phyloP scores from a whole-genome alignment of 257 asterid species.

The Plantago ovata region DNA sequence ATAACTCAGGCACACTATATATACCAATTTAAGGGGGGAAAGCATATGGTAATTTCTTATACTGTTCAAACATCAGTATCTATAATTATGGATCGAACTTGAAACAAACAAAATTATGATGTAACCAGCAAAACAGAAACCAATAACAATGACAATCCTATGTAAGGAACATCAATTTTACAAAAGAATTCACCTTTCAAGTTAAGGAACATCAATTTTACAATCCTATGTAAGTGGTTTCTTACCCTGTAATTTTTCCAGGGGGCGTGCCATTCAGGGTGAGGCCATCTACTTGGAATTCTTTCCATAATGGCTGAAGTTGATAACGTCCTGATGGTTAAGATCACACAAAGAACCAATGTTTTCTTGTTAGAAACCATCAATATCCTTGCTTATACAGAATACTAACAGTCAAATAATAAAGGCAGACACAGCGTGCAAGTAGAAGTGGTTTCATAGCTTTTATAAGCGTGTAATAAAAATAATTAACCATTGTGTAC shows the following conservation, averaged over 20 bases:
- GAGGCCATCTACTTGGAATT: constrained; percentile 98
- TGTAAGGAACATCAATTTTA: too few species aligned
- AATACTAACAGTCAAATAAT: neutral
- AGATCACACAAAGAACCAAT: too few species aligned
- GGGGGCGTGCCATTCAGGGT: constrained; percentile 91
- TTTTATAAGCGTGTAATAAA: neutral
- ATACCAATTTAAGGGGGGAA: too few species aligned
- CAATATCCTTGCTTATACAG: too few species aligned
- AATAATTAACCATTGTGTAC: neutral
- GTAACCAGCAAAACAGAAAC: too few species aligned
- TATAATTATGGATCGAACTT: too few species aligned
- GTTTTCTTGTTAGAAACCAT: too few species aligned
- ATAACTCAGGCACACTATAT: too few species aligned
- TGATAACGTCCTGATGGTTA: constrained; percentile 40
- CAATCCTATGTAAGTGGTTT: constrained; percentile 14
- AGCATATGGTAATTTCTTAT: too few species aligned
- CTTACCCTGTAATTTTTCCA: constrained; percentile 98
- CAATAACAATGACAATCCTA: too few species aligned
- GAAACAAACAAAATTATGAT: too few species aligned
- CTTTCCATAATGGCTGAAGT: constrained; percentile 99
- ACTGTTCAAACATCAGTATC: too few species aligned
- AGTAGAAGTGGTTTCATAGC: neutral
- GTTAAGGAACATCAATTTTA: constrained; percentile 7
- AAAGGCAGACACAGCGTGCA: neutral
- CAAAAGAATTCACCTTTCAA: constrained; percentile 12